phyloP scores from a whole-genome alignment of 2,329 filamentous ascomycete species.

The Aureobasidium sp. region DNA sequence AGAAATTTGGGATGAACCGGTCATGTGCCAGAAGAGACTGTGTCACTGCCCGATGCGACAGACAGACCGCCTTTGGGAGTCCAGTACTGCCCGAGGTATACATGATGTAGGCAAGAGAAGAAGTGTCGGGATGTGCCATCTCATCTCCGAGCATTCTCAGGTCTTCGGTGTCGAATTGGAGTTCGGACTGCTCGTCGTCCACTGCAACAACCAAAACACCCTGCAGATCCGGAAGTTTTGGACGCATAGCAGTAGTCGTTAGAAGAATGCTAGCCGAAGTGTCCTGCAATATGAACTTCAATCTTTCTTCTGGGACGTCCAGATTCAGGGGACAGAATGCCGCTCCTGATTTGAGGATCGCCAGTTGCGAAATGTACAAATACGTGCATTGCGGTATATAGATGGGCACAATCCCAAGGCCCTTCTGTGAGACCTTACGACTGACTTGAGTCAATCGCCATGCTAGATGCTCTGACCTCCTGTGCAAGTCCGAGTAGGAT shows the following conservation, averaged over 20 bases:
- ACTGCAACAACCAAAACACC: slow-evolving; percentile 34
- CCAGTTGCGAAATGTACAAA: slow-evolving; percentile 70
- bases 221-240: slow-evolving; percentile 30
- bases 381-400: slow-evolving; percentile 68
- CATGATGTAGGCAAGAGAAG: slow-evolving; percentile 70
- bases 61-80: slow-evolving; percentile 74
- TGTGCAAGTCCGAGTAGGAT: slow-evolving; percentile 57
- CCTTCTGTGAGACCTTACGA: slow-evolving; percentile 18
- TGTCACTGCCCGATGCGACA: slow-evolving; percentile 71
- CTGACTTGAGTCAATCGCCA: slow-evolving; percentile 36
- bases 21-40: slow-evolving; percentile 80
- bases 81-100: slow-evolving; percentile 91
- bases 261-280: slow-evolving; percentile 62
- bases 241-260: slow-evolving; percentile 45
- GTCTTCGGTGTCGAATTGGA: not conserved
- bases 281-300: slow-evolving; percentile 75
- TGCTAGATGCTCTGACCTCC: slow-evolving; percentile 49
- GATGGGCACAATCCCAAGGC: slow-evolving; percentile 57
- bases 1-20: slow-evolving; percentile 64
- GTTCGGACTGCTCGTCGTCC: slow-evolving; percentile 25
- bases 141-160: not conserved
- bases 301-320: slow-evolving; percentile 67
- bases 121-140: not conserved
- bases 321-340: slow-evolving; percentile 80
- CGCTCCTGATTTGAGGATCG: slow-evolving; percentile 69